Percentiles rank a stretch among this genome's conserved stretches.
These are phyloP conservation scores for Vanilla planifolia DNA, from an alignment of 106 monocot genomes.

Conservation along the genomic window DNA sequence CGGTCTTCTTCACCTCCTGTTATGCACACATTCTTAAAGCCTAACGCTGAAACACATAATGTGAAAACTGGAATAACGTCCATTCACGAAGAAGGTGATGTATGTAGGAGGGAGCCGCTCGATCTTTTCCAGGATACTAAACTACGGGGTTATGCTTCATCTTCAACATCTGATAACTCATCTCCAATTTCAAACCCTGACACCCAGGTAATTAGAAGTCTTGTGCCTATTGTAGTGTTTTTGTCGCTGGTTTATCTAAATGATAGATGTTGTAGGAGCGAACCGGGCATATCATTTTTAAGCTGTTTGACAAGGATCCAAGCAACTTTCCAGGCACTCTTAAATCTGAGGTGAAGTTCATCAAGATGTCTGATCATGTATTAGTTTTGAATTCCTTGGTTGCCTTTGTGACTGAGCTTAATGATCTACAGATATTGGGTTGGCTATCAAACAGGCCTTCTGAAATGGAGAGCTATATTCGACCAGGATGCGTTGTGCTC, in stretches of 20 bases:
- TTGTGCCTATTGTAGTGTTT: not conserved
- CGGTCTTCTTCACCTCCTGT: slow-evolving; percentile 80
- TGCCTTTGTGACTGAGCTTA: not conserved
- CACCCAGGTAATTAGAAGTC: slow-evolving; percentile 53
- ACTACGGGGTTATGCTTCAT: too few relatives aligned
- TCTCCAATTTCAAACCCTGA: slow-evolving; percentile 82
- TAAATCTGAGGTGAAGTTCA: slow-evolving; percentile 42
- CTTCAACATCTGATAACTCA: slow-evolving; percentile 76
- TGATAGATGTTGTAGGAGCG: slow-evolving; percentile 48
- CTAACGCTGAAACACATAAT: slow-evolving; percentile 19
- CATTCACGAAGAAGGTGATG: slow-evolving; percentile 39
- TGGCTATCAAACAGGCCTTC: slow-evolving; percentile 89
- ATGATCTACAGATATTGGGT: slow-evolving; percentile 51
- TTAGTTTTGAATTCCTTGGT: not conserved
- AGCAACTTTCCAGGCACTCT: slow-evolving; percentile 63
- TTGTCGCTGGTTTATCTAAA: not conserved
- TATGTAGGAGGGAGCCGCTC: slow-evolving; percentile 27
- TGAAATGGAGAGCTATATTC: slow-evolving; percentile 93
- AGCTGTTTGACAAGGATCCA: slow-evolving; percentile 91
- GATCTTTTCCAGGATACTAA: slow-evolving; percentile 39
- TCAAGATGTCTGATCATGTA: not conserved
- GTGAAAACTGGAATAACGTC: slow-evolving; percentile 30
- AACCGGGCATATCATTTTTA: slow-evolving; percentile 82
- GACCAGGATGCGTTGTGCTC: slow-evolving; percentile 91
- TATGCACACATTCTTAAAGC: slow-evolving; percentile 32